Evolutionary conservation across 768 basidiomycete species (phyloP), one percentile per base, ranked within the genome.

Genomic region (Boletus barrowsii): DNA sequence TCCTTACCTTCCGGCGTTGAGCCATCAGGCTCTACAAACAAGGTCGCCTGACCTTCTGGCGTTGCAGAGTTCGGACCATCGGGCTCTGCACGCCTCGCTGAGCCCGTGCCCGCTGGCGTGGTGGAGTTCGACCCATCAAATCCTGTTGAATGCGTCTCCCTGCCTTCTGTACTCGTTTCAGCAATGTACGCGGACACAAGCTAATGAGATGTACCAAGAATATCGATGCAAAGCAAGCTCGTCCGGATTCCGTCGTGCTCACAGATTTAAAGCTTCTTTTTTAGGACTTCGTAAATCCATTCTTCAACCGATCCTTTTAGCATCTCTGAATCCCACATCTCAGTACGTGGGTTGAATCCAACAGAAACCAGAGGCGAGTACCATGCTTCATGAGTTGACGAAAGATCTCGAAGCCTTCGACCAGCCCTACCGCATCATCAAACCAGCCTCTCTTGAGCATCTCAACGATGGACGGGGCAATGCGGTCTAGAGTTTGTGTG

Each of bases 381-480:
- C 26, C 40, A 42, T 22, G 11, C 5, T 7, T n/a, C 49, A 50
- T 50, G 10, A 41, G 40, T 15, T 17, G 18, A 20, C 39, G 13
- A 10, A 52, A 47, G 29, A 47, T 50, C 22, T 51, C 40, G 2
- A 41, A 50, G 5, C 54, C 54, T 35, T 55, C 43, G 5, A 51
- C 37, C 5, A 15, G 39, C 22, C 54, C 54, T 1, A 55, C 44
- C 0, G 54, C 32, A 22, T 55, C 54, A 14, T 55, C 54, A 29
- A 56, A 47, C 45, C 45, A 56, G 13, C 42, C 49, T 20, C 36
- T 36, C 26, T 11, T 33, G 24, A 56, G 20, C 49, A 56, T 51
- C 10, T 3, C 8, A 18, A 46, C 14, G 29, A 46, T 41, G 20
- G 37, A 40, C 8, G 26, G 29, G 14, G n/a, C 26, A 18, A 40